Percentiles rank a stretch among this genome's conserved stretches.
phyloP scores from a whole-genome alignment of 2,329 filamentous ascomycete species.

The Hypoxylon sp. region DNA sequence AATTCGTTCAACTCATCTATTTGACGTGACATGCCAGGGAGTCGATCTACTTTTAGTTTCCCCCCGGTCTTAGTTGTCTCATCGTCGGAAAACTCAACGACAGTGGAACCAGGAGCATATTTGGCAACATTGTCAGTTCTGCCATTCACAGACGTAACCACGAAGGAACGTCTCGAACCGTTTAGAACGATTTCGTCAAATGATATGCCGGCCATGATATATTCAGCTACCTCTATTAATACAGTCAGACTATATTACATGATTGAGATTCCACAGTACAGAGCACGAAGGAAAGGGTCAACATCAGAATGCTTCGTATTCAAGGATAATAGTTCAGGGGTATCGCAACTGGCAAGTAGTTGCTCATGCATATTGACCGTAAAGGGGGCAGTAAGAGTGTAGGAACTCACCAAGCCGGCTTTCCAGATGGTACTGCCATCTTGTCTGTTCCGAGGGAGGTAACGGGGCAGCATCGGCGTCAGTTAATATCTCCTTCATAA shows the following conservation, averaged over 20 bases:
- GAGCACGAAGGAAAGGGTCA: not conserved
- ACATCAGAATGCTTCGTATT: too few species aligned
- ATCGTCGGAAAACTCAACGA: conserved; percentile 54
- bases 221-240: conserved; percentile 69
- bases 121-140: conserved; percentile 59
- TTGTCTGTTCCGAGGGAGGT: conserved; percentile 47
- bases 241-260: conserved; percentile 33
- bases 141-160: conserved; percentile 66
- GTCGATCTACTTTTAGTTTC: conserved; percentile 61
- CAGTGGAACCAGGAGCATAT: conserved; percentile 55
- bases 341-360: not conserved
- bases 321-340: conserved; percentile 1
- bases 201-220: conserved; percentile 75
- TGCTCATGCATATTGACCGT: not conserved
- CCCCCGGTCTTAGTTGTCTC: conserved; percentile 47
- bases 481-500: conserved; percentile 68
- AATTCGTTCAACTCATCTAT: conserved; percentile 74
- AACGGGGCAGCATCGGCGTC: conserved; percentile 52
- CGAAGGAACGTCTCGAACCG: conserved; percentile 71
- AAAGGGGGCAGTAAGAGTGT: not conserved
- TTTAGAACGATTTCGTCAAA: conserved; percentile 73
- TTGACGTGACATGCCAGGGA: conserved; percentile 76
- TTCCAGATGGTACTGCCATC: conserved; percentile 48
- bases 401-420: conserved; percentile 45
- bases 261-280: not conserved